phyloP scores from a whole-genome alignment of 2,329 filamentous ascomycete species.

The Tolypocladium ovalisporum region DNA sequence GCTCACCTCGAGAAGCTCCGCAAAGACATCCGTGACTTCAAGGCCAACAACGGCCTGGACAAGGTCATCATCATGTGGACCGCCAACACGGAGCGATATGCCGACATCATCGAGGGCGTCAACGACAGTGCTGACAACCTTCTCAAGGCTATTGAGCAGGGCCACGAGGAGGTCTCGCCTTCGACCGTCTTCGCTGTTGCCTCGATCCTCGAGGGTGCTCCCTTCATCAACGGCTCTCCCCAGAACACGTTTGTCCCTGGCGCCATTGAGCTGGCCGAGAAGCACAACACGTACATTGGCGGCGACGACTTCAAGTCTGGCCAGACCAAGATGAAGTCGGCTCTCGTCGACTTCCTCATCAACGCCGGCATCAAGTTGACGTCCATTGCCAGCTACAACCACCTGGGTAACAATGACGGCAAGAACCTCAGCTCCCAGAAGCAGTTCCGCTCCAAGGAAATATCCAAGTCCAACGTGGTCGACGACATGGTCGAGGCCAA shows the following conservation, averaged over 20 bases:
- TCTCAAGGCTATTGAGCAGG: slow-evolving; percentile 72
- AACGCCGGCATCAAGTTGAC: slow-evolving; percentile 98
- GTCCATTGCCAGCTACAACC: slow-evolving; percentile 98
- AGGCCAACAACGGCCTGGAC: slow-evolving; percentile 71
- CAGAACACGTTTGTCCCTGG: slow-evolving; percentile 99
- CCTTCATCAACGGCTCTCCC: slow-evolving; percentile 98
- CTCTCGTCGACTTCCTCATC: slow-evolving; percentile 96
- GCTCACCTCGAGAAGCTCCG: slow-evolving; percentile 90
- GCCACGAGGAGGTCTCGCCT: slow-evolving; percentile 85
- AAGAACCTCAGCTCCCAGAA: slow-evolving; percentile 96
- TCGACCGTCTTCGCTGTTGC: slow-evolving; percentile 95
- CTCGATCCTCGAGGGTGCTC: slow-evolving; percentile 76
- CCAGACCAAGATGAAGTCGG: slow-evolving; percentile 99
- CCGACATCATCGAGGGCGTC: slow-evolving; percentile 75
- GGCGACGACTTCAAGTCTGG: slow-evolving; percentile 99
- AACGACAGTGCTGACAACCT: slow-evolving; percentile 97
- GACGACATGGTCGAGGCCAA: slow-evolving; percentile 99
- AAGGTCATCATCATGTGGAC: slow-evolving; percentile 98
- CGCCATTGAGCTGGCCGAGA: slow-evolving; percentile 77
- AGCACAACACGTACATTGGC: slow-evolving; percentile 81
- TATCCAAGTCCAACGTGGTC: slow-evolving; percentile 97
- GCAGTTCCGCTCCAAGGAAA: slow-evolving; percentile 99
- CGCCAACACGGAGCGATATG: slow-evolving; percentile 95
- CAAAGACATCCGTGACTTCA: slow-evolving; percentile 91
- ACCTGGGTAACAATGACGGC: slow-evolving; percentile 98